Conservation (phyloP, 805 yeast species). For the Candida loeiensis region DNA sequence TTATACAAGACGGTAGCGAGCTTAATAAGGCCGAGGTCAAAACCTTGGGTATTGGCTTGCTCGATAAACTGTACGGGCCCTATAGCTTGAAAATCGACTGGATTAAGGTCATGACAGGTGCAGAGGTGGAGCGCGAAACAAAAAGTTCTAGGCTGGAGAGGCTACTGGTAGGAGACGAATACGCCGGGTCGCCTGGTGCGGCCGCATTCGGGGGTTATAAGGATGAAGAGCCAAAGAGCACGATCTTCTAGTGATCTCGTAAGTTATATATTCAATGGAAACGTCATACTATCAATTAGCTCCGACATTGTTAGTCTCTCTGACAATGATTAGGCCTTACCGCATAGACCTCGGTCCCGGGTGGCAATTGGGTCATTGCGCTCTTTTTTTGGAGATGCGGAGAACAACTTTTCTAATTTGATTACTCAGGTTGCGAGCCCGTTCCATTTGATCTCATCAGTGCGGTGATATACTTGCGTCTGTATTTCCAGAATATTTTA, state of each 20-base stretch:
- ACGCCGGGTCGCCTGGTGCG: constrained; percentile 5
- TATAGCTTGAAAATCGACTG: constrained; percentile 66
- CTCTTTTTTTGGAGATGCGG: too few relatives aligned
- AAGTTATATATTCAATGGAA: constrained; percentile 9
- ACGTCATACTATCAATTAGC: too few relatives aligned
- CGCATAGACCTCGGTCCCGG: too few relatives aligned
- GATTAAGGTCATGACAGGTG: constrained; percentile 65
- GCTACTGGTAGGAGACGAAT: constrained; percentile 11
- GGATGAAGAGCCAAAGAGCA: constrained; percentile 32
- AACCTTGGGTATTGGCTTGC: constrained; percentile 73
- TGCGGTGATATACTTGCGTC: not conserved
- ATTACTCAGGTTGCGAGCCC: too few relatives aligned
- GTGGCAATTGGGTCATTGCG: too few relatives aligned
- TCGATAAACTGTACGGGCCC: constrained; percentile 77
- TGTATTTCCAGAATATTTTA: not conserved
- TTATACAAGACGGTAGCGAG: constrained; percentile 45
- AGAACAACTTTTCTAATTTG: too few relatives aligned
- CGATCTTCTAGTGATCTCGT: constrained; percentile 22
- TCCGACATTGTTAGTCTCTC: not conserved
- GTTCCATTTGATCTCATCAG: not conserved
- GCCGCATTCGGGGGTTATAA: constrained; percentile 19
- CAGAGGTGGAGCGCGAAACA: constrained; percentile 42
- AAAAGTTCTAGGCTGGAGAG: constrained; percentile 30
- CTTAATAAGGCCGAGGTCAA: constrained; percentile 63
- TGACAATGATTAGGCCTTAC: too few relatives aligned